phyloP scores from a whole-genome alignment of 768 basidiomycete genomes.

The Suillus clintonianus region DNA sequence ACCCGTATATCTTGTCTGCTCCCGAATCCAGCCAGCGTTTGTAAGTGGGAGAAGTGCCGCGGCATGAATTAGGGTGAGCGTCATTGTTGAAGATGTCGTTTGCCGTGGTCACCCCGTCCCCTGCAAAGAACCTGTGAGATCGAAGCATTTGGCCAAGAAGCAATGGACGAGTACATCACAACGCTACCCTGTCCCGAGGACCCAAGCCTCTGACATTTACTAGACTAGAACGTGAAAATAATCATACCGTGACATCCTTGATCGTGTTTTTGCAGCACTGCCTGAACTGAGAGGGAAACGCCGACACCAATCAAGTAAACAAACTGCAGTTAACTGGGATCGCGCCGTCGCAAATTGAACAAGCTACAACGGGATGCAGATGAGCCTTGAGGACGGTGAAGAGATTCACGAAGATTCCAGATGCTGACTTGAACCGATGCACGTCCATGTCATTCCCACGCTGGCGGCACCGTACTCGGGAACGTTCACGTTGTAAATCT shows the following conservation, averaged over 20 bases:
- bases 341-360: neutral
- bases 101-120: constrained; percentile 57
- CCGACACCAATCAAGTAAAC: neutral
- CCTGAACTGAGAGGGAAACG: neutral
- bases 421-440: too few species aligned
- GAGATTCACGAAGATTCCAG: too few species aligned
- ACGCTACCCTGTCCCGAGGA: neutral
- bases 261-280: neutral
- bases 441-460: too few species aligned
- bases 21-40: constrained; percentile 72
- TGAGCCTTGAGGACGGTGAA: too few species aligned
- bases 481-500: too few species aligned
- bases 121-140: constrained; percentile 32
- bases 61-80: constrained; percentile 75
- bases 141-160: neutral
- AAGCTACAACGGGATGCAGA: neutral
- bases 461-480: too few species aligned
- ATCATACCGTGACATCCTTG: neutral
- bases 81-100: constrained; percentile 74
- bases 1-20: constrained; percentile 61
- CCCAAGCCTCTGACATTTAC: neutral
- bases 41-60: constrained; percentile 68
- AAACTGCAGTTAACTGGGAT: neutral
- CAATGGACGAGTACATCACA: constrained; percentile 1
- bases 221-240: neutral